Evolutionary conservation across 2,329 filamentous ascomycete species (phyloP).

Genomic region (Chaetomiaceae sp.): DNA sequence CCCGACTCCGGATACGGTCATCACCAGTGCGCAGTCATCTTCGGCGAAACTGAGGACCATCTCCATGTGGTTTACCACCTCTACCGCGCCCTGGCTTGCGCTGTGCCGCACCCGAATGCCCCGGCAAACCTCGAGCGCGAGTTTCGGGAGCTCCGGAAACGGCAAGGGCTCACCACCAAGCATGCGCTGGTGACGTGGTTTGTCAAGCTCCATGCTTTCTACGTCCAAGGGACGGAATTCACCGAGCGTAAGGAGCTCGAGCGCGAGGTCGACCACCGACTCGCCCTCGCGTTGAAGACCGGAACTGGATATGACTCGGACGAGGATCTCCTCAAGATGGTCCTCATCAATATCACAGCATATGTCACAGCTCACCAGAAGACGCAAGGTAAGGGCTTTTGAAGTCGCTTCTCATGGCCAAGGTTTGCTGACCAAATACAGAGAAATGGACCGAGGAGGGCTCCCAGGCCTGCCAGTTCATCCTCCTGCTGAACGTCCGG

Average conservation of each 20-base stretch:
- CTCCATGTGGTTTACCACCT: constrained; percentile 85
- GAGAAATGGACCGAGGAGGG: constrained; percentile 43
- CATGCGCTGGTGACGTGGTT: constrained; percentile 65
- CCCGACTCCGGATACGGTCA: constrained; percentile 77
- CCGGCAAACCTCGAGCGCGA: constrained; percentile 73
- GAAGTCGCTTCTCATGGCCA: neutral
- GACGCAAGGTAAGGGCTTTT: constrained; percentile 46
- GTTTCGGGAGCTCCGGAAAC: constrained; percentile 55
- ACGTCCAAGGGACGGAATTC: constrained; percentile 73
- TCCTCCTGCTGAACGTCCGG: constrained; percentile 72
- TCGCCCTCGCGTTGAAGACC: constrained; percentile 68
- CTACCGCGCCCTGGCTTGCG: constrained; percentile 73
- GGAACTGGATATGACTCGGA: constrained; percentile 52
- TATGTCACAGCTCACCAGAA: constrained; percentile 66
- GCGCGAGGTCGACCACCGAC: constrained; percentile 74
- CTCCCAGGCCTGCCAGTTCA: constrained; percentile 56
- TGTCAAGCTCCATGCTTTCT: constrained; percentile 77
- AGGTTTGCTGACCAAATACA: constrained; percentile 11
- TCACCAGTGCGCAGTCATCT: constrained; percentile 87
- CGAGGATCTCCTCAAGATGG: constrained; percentile 66
- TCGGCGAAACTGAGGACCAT: constrained; percentile 71
- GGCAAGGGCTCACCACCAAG: constrained; percentile 31
- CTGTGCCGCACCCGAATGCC: constrained; percentile 70
- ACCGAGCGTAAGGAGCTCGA: constrained; percentile 76
- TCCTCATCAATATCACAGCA: constrained; percentile 80